Percentiles rank a stretch among this genome's conserved stretches.
Conservation (phyloP, 1,284 basidiomycete species). For the Ustilago loliicola region DNA sequence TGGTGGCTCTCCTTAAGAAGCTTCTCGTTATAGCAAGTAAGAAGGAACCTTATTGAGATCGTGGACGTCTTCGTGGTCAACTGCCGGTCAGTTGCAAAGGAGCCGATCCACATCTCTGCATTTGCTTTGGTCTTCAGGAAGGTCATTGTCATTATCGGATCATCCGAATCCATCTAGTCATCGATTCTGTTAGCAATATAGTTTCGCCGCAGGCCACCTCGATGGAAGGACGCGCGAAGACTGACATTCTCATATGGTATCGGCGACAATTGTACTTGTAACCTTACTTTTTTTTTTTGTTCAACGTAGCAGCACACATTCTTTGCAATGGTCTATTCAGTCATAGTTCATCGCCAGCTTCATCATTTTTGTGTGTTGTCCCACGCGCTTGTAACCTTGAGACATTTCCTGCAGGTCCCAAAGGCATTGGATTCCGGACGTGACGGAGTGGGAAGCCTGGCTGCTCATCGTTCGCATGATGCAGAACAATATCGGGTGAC, state of each 20-base stretch:
- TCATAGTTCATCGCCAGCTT: background rate
- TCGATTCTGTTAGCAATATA: background rate
- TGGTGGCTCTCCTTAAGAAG: constrained; percentile 28
- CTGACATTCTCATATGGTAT: background rate
- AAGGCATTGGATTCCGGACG: too few species aligned
- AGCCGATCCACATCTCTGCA: background rate
- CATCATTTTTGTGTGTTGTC: background rate
- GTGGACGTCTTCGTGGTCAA: constrained; percentile 1
- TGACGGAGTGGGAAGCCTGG: too few species aligned
- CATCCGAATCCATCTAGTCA: background rate
- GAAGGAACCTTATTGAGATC: background rate
- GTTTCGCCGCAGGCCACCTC: constrained; percentile 37
- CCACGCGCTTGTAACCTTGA: too few species aligned
- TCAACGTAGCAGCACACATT: background rate
- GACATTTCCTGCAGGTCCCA: too few species aligned
- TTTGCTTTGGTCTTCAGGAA: background rate
- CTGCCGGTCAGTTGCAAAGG: constrained; percentile 11
- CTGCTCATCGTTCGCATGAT: too few species aligned
- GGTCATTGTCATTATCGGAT: background rate
- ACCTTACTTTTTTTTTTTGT: background rate
- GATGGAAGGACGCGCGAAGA: constrained; percentile 40
- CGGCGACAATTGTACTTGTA: constrained; percentile 10
- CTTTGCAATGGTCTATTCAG: background rate
- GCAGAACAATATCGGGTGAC: too few species aligned
- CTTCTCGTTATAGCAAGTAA: background rate